Base-by-base conservation (phyloP, 441 rosid species). In the Macaranga tanarius region DNA sequence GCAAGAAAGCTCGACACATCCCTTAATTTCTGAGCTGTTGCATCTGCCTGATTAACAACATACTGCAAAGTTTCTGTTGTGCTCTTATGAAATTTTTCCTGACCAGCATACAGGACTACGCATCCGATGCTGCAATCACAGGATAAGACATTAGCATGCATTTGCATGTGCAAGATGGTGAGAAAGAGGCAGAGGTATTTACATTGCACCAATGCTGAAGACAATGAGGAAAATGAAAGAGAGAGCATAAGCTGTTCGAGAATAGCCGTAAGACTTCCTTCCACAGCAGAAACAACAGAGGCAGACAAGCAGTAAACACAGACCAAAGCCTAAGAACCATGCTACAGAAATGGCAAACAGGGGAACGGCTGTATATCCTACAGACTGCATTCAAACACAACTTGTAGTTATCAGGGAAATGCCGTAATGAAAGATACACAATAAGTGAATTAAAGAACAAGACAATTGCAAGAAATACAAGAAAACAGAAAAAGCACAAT, bases 271-370 rank as follows among this genome's bases (percentile, higher is more conserved):
- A 69, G 90, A 80, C 62, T 75, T 68, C 79, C 74, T 85, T 79
- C 80, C 72, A 70, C 80, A 78, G 71, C 87, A 91, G 80, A 81
- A 89, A 68, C 73, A 82, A 69, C 84, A 87, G 65, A 87, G 34
- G 72, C 79, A 81, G 47, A 80, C 72, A 61, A 87, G 75, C 57
- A 86, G 74, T 56, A 92, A 77, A 77, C 88, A 87, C 22, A 90
- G 61, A 16, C 95, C 97, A 17, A 94, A 94, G 45, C 87, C 87
- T 26, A 89, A 67, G 77, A 90, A 89, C 97, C 99, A 94, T 73
- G 86, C 74, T 38, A 82, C 75, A 10, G 95, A 85, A 73, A 85
- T 70, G 68, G 75, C 80, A 79, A 92, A 88, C 76, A 92, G 75
- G 10, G 97, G 95, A 78, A 70, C 86, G 71, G 95, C 97, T 23